Evolutionary conservation across 1,284 basidiomycete species (phyloP).

Genomic region (Ganoderma resinaceum): DNA sequence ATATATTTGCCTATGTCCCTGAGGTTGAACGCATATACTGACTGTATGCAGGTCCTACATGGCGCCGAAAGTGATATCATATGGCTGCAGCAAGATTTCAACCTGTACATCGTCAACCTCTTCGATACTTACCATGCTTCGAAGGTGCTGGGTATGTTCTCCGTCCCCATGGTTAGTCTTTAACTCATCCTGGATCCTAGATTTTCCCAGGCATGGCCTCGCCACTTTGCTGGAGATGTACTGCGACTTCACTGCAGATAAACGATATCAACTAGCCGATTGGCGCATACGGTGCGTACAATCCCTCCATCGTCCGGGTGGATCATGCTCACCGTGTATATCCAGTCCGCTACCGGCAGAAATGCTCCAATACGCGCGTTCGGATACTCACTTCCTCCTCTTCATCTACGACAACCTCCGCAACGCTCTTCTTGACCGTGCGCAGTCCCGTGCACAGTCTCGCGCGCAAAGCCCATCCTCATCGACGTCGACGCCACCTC

Average conservation of each 20-base stretch:
- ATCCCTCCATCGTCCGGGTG: neutral
- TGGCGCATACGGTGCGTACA: slow-evolving; percentile 87
- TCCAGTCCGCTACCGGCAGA: slow-evolving; percentile 83
- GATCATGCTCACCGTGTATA: slow-evolving; percentile 8
- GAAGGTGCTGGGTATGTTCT: slow-evolving; percentile 70
- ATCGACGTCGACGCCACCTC: slow-evolving; percentile 38
- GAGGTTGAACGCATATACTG: neutral
- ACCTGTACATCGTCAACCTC: slow-evolving; percentile 91
- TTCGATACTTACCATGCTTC: slow-evolving; percentile 98
- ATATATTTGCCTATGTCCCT: slow-evolving; percentile 46
- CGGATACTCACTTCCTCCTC: slow-evolving; percentile 95
- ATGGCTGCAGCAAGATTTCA: slow-evolving; percentile 97
- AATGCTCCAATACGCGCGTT: slow-evolving; percentile 93
- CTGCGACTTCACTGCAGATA: slow-evolving; percentile 93
- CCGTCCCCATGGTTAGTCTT: slow-evolving; percentile 11
- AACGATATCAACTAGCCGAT: slow-evolving; percentile 95
- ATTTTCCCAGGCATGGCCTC: slow-evolving; percentile 85
- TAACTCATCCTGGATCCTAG: slow-evolving; percentile 43
- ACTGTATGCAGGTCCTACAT: slow-evolving; percentile 79
- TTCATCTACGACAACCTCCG: slow-evolving; percentile 95
- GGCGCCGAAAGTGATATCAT: slow-evolving; percentile 95
- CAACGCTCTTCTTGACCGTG: slow-evolving; percentile 80
- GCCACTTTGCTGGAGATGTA: slow-evolving; percentile 90
- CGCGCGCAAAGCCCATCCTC: slow-evolving; percentile 40
- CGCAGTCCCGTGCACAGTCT: slow-evolving; percentile 48